Evolutionary conservation across 2,329 filamentous ascomycete genomes (phyloP).

Genomic region (Mariannaea elegans): DNA sequence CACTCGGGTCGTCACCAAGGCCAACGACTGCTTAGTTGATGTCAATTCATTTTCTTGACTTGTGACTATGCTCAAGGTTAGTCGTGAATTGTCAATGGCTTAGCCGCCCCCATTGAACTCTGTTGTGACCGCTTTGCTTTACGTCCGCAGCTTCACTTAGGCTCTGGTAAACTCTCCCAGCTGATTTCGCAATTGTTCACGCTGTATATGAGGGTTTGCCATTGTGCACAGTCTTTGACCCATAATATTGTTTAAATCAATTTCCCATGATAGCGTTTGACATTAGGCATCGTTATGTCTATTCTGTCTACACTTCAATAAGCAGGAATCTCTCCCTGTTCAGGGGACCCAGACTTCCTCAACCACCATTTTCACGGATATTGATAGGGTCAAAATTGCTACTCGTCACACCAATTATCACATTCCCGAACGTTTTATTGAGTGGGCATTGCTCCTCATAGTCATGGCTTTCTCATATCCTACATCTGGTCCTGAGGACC

Average conservation of each 20-base stretch:
- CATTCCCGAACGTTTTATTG: background rate
- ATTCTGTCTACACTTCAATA: background rate
- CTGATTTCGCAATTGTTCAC: background rate
- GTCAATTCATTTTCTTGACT: too few relatives aligned
- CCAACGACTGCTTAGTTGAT: too few relatives aligned
- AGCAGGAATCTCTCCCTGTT: too few relatives aligned
- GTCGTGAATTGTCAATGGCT: background rate
- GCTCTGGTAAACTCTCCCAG: conserved; percentile 9
- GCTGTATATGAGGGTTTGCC: background rate
- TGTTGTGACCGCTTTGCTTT: too few relatives aligned
- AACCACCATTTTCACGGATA: too few relatives aligned
- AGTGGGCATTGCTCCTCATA: background rate
- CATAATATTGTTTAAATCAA: background rate
- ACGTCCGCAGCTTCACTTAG: too few relatives aligned
- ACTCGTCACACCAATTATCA: background rate
- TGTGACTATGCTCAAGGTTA: too few relatives aligned
- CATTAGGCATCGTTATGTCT: background rate
- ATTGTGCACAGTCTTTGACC: background rate
- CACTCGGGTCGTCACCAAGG: too few relatives aligned
- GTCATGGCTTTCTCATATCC: background rate
- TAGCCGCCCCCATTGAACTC: too few relatives aligned
- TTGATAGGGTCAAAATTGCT: too few relatives aligned
- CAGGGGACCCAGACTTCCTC: too few relatives aligned
- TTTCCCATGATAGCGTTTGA: background rate
- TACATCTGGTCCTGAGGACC: background rate